These are phyloP conservation scores for Puccinia novopanici DNA, from an alignment of 1,284 basidiomycete species.

Conservation along the genomic window DNA sequence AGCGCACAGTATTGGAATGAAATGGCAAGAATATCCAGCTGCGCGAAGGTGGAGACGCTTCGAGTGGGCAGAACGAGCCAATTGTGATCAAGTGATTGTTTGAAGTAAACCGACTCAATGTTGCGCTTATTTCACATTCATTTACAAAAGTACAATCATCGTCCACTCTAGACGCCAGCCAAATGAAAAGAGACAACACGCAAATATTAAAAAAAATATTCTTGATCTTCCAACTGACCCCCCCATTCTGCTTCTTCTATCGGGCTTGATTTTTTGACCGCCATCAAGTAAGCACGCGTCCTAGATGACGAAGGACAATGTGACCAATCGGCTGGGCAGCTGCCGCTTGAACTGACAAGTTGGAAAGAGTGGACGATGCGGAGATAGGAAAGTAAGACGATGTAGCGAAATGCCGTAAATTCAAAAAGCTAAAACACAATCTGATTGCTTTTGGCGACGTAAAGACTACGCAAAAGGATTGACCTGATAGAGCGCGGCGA, in stretches of 20 bases:
- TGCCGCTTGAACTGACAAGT: not conserved
- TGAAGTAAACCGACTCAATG: constrained; percentile 48
- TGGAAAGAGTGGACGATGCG: not conserved
- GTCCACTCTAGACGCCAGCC: constrained; percentile 2
- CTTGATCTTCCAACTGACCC: constrained; percentile 6
- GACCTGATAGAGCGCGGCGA: constrained; percentile 11
- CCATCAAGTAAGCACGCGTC: not conserved
- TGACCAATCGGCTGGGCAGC: not conserved
- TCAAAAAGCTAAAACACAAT: not conserved
- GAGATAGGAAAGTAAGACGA: not conserved
- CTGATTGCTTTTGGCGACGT: not conserved
- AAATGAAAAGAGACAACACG: constrained; percentile 6
- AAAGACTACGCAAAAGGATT: constrained; percentile 28
- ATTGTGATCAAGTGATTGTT: no score
- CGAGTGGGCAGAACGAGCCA: not conserved
- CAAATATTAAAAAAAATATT: not conserved
- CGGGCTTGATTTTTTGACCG: not conserved
- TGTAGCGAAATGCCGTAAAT: not conserved
- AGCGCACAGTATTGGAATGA: no score
- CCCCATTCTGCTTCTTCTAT: not conserved
- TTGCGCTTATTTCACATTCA: constrained; percentile 52
- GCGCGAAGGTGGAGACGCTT: not conserved
- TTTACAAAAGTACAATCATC: constrained; percentile 26
- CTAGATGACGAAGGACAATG: not conserved
- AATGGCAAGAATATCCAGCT: no score